Base-by-base conservation (phyloP, 2,329 filamentous ascomycete species). In the Phaeoacremonium minimum region DNA sequence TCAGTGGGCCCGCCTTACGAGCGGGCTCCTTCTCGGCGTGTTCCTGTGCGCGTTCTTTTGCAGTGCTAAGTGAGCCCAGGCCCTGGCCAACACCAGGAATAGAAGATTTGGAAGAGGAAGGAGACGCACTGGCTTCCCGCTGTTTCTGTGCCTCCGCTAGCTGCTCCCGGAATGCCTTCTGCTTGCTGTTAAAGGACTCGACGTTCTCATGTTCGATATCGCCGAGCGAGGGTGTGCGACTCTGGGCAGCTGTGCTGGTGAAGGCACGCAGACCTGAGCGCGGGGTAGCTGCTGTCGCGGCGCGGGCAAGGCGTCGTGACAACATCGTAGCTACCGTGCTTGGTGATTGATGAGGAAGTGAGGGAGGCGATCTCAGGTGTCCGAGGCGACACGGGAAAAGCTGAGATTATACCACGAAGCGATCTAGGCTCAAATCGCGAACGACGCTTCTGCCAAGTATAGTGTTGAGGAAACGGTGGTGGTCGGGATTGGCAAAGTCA, bases 101-200 rank as follows among this genome's bases (percentile, higher is more conserved):
- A 51, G 44, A 33, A n/a, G n/a, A 9, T 61, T 61, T 63, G 55
- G 60, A 59, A 61, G 57, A 51, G 46, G 54, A 45, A 42, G 42
- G 48, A 47, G 46, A 74, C 73, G 65, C 70, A 95, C 89, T 90
- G 75, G 89, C 85, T 82, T 87, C 83, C 71, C 84, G 79, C 67
- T 86, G 85, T 70, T 83, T 85, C 65, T 86, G 81, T 58, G 80
- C 81, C 64, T 83, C 77, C 52, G 81, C 76, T 53, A 95, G 70
- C 60, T 85, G 79, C 63, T 90, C 82, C 58, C 93, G 85, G 67
- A 96, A 97, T 55, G 82, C 75, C 63, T 83, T 84, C 69, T 95
- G 90, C 63, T 85, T 87, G 53, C 74, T 67, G 58, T 86, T 87
- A 74, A 97, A 98, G 38, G 75, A 71, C 36, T 81, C 72, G 46